These are phyloP conservation scores for Fusarium anguioides DNA, from an alignment of 2,329 filamentous ascomycete genomes.

Conservation along the genomic window DNA sequence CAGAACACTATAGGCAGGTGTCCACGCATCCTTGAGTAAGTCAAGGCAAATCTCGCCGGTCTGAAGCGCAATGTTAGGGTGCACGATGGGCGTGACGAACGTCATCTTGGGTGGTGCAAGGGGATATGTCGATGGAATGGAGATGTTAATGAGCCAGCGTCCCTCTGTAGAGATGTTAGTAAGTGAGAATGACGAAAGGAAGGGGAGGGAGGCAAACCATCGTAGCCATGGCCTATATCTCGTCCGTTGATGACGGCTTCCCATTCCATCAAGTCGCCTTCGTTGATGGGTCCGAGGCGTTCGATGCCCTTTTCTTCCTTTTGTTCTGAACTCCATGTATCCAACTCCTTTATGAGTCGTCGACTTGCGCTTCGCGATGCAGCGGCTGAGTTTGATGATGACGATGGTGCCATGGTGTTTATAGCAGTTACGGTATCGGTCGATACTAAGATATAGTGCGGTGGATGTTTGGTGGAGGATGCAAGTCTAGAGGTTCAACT, in stretches of 20 bases:
- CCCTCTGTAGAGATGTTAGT: conserved; percentile 61
- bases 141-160: conserved; percentile 84
- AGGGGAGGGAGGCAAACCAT: conserved; percentile 54
- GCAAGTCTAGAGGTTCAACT: background rate
- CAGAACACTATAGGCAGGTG: conserved; percentile 84
- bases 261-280: conserved; percentile 68
- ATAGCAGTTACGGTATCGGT: conserved; percentile 14
- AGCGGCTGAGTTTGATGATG: conserved; percentile 33
- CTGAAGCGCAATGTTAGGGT: conserved; percentile 77
- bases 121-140: conserved; percentile 82
- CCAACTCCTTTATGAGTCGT: conserved; percentile 69
- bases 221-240: conserved; percentile 66
- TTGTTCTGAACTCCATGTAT: conserved; percentile 62
- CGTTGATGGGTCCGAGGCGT: conserved; percentile 65
- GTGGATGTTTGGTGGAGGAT: background rate
- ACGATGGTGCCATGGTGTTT: conserved; percentile 23
- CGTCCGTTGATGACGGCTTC: conserved; percentile 70
- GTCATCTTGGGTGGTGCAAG: conserved; percentile 78
- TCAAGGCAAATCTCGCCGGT: conserved; percentile 96
- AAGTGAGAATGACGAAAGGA: background rate
- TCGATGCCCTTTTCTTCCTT: conserved; percentile 65
- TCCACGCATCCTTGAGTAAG: conserved; percentile 82
- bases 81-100: conserved; percentile 87
- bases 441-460: background rate
- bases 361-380: conserved; percentile 62